Percentiles rank a stretch among this genome's conserved stretches.
Evolutionary conservation across 345 rosid genomes (phyloP).

Genomic region (Ricinus communis): DNA sequence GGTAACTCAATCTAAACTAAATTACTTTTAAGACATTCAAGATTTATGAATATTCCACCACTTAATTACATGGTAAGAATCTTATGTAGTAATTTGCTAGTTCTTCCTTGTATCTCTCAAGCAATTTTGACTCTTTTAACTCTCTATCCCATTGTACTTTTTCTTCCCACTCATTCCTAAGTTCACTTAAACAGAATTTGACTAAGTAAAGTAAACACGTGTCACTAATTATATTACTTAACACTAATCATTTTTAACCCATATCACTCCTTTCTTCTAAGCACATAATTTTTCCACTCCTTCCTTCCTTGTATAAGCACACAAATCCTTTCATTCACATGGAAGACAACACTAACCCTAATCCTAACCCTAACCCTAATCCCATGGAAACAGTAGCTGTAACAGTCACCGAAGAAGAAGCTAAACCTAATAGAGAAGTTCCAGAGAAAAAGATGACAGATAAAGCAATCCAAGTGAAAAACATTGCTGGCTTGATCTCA

Average conservation of each 20-base stretch:
- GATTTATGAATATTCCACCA: too few relatives aligned
- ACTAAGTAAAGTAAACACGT: neutral
- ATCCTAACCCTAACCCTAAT: neutral
- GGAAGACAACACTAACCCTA: slow-evolving; percentile 10
- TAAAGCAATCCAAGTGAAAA: slow-evolving; percentile 25
- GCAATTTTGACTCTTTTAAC: neutral
- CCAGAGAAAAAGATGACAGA: neutral
- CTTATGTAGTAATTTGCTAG: too few relatives aligned
- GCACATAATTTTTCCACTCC: neutral
- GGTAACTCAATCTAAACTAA: too few relatives aligned
- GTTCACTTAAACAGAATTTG: neutral
- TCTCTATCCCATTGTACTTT: neutral
- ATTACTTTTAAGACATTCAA: too few relatives aligned
- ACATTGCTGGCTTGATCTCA: slow-evolving; percentile 35
- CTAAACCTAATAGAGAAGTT: neutral
- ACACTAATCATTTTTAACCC: neutral
- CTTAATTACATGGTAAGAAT: too few relatives aligned
- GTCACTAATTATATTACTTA: too few relatives aligned
- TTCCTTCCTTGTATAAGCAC: too few relatives aligned
- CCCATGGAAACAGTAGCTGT: neutral
- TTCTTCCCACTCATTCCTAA: neutral
- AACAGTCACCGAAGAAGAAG: neutral
- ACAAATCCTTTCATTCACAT: neutral
- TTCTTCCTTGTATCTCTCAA: slow-evolving; percentile 9
- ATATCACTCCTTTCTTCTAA: neutral